A percentile compares a stretch with the other conserved stretches of the same genome.
phyloP scores from a whole-genome alignment of 2,329 filamentous ascomycete species.

The Xylaria sp. region DNA sequence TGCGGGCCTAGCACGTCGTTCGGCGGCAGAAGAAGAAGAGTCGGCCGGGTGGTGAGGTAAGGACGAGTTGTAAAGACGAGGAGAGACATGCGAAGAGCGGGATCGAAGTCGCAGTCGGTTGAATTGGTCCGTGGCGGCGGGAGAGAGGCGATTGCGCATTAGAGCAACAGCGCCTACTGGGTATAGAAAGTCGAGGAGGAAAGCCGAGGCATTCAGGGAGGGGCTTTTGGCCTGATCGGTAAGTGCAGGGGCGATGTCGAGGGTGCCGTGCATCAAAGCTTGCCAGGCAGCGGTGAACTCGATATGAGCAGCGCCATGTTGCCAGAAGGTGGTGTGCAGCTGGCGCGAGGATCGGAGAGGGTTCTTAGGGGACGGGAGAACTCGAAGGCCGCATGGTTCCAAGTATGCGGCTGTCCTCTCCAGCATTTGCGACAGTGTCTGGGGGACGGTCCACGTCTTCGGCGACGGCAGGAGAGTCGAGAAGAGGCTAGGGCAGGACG shows the following conservation, averaged over 20 bases:
- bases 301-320: conserved; percentile 57
- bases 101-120: conserved; percentile 36
- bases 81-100: conserved; percentile 29
- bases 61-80: conserved; percentile 38
- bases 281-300: conserved; percentile 54
- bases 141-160: conserved; percentile 45
- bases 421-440: conserved; percentile 52
- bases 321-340: conserved; percentile 59
- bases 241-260: conserved; percentile 32
- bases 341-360: conserved; percentile 49
- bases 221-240: conserved; percentile 36
- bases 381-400: conserved; percentile 61
- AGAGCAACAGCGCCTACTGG: conserved; percentile 52
- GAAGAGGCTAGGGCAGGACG: neutral
- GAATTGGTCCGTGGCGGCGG: conserved; percentile 33
- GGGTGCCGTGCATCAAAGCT: conserved; percentile 43
- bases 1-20: neutral
- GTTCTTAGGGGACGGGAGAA: conserved; percentile 49
- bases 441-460: conserved; percentile 13
- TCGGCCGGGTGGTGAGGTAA: conserved; percentile 21
- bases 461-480: neutral
- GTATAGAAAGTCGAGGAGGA: conserved; percentile 63
- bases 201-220: conserved; percentile 51
- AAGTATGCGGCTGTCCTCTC: conserved; percentile 62
- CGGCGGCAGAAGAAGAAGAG: neutral